phyloP scores from a whole-genome alignment of 192 early-diverging fungal species.

The Funneliformis geosporum region DNA sequence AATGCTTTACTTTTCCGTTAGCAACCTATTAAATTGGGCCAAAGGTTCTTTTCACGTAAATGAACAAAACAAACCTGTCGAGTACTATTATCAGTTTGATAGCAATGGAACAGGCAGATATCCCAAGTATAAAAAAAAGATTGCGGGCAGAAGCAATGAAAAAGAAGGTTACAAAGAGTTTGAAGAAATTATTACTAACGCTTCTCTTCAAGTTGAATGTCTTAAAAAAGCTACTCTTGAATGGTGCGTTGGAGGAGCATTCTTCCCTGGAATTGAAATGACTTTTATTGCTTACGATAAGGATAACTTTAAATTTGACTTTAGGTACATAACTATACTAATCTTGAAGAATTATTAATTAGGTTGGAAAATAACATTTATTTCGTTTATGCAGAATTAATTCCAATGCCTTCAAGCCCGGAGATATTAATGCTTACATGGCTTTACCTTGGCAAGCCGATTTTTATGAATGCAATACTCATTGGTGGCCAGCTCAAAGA shows the following conservation, averaged over 20 bases:
- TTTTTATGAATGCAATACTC: slow-evolving; percentile 17
- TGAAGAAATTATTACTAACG: neutral
- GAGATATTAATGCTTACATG: slow-evolving; percentile 24
- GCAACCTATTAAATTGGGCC: slow-evolving; percentile 1
- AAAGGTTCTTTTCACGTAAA: neutral
- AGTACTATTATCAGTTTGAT: slow-evolving; percentile 4
- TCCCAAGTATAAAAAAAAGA: neutral
- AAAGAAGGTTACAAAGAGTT: neutral
- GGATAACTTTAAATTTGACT: slow-evolving; percentile 4
- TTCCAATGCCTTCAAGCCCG: neutral
- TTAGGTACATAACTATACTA: neutral
- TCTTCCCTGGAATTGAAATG: slow-evolving; percentile 29
- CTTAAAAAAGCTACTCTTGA: slow-evolving; percentile 16
- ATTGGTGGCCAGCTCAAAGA: slow-evolving; percentile 30
- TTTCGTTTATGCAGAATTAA: neutral
- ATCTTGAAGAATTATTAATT: too few relatives aligned
- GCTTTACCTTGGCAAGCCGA: slow-evolving; percentile 29
- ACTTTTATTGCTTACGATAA: slow-evolving; percentile 12
- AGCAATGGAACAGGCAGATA: neutral
- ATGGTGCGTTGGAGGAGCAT: slow-evolving; percentile 19
- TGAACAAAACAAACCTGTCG: neutral
- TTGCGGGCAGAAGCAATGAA: neutral
- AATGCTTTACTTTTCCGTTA: neutral
- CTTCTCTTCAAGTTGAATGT: neutral
- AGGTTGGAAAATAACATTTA: neutral